Conservation (phyloP, 345 rosid species). For the Bruguiera sexangula region DNA sequence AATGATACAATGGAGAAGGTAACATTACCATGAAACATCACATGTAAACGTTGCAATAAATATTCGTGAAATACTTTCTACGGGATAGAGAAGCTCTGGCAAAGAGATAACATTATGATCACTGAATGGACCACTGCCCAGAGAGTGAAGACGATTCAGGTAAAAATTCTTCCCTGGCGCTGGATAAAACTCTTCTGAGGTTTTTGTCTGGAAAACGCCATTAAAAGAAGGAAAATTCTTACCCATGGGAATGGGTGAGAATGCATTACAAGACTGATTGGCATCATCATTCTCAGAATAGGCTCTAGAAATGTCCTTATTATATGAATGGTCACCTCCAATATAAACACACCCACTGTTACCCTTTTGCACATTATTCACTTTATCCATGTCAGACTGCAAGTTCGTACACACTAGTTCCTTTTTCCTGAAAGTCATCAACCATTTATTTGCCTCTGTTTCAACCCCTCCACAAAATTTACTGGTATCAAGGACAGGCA, state of each 20-base stretch:
- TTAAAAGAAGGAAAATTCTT: slow-evolving; percentile 17
- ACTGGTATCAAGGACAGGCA: slow-evolving; percentile 10
- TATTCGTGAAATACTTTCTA: slow-evolving; percentile 53
- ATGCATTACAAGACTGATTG: slow-evolving; percentile 5
- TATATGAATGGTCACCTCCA: slow-evolving; percentile 19
- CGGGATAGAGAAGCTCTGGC: slow-evolving; percentile 73
- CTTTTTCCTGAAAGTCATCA: slow-evolving; percentile 20
- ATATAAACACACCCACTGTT: slow-evolving; percentile 14
- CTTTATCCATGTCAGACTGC: not conserved
- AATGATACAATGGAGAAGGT: not conserved
- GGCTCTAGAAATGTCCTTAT: slow-evolving; percentile 20
- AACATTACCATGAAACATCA: slow-evolving; percentile 66
- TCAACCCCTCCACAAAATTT: slow-evolving; percentile 24
- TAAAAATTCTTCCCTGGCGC: slow-evolving; percentile 70
- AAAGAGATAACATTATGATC: slow-evolving; percentile 50
- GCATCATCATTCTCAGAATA: slow-evolving; percentile 12
- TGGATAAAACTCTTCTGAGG: slow-evolving; percentile 16
- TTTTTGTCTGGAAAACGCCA: slow-evolving; percentile 16
- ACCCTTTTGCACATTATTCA: not conserved
- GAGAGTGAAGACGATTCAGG: slow-evolving; percentile 62
- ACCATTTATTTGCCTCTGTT: slow-evolving; percentile 19
- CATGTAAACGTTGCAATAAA: slow-evolving; percentile 88
- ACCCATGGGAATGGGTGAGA: slow-evolving; percentile 12
- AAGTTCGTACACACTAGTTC: slow-evolving; percentile 16
- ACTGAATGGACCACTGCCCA: slow-evolving; percentile 35